phyloP scores from a whole-genome alignment of 106 monocot species.

The Allium fistulosum region DNA sequence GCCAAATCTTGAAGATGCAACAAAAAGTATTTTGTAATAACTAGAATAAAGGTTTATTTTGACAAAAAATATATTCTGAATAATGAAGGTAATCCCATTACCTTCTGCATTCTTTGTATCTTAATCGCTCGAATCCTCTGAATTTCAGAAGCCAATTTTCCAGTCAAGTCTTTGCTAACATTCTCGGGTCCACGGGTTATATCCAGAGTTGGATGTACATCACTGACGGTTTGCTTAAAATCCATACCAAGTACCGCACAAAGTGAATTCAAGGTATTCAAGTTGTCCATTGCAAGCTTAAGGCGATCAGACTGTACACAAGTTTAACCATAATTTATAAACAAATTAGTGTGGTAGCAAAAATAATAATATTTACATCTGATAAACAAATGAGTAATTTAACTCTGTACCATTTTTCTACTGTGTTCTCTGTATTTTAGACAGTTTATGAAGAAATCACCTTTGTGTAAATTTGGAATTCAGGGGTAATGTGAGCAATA shows the following conservation, averaged over 20 bases:
- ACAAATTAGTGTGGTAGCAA: no score
- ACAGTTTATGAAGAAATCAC: no score
- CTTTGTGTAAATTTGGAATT: no score
- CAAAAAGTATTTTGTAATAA: not conserved
- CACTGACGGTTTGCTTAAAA: conserved; percentile 32
- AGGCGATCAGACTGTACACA: conserved; percentile 37
- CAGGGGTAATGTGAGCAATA: no score
- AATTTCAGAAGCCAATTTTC: conserved; percentile 27
- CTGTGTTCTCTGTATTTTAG: no score
- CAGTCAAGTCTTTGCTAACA: conserved; percentile 44
- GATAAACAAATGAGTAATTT: no score
- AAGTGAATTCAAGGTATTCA: conserved; percentile 34
- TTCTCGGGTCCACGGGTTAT: conserved; percentile 23
- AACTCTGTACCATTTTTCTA: no score
- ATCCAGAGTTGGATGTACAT: conserved; percentile 36
- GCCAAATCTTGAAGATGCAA: conserved; percentile 79
- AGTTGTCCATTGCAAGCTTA: no score
- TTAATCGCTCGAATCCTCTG: conserved; percentile 51
- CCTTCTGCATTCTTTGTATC: conserved; percentile 65
- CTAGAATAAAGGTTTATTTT: not conserved
- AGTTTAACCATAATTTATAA: no score
- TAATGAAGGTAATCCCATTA: not conserved
- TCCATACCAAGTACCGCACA: conserved; percentile 52
- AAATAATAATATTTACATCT: no score
- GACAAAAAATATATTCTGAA: not conserved